phyloP scores from a whole-genome alignment of 2,329 filamentous ascomycete species.

The Elsinoe ampelina region DNA sequence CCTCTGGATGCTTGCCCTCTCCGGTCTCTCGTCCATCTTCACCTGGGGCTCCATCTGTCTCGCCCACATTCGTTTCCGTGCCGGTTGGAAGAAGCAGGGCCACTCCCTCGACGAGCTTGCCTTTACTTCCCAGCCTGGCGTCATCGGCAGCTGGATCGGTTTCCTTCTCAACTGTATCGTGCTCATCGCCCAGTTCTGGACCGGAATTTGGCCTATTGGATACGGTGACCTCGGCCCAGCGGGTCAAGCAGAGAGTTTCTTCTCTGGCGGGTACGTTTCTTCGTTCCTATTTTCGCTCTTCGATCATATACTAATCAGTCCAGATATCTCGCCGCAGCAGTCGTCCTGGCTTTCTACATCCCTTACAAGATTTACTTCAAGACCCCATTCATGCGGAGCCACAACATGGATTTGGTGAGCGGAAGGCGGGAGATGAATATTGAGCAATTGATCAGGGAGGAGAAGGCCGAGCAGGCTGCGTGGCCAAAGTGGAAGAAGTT shows the following conservation, averaged over 20 bases:
- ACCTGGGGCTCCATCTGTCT: slow-evolving; percentile 80
- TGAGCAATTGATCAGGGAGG: slow-evolving; percentile 9
- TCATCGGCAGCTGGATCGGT: slow-evolving; percentile 54
- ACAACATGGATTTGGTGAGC: slow-evolving; percentile 12
- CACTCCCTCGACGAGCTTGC: slow-evolving; percentile 58
- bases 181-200: slow-evolving; percentile 38
- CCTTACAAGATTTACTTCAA: slow-evolving; percentile 25
- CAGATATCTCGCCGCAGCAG: slow-evolving; percentile 26
- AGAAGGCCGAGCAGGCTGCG: slow-evolving; percentile 11
- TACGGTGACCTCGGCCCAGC: slow-evolving; percentile 18
- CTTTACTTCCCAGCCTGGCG: slow-evolving; percentile 51
- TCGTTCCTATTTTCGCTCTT: slow-evolving; percentile 10
- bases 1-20: slow-evolving; percentile 69
- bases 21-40: slow-evolving; percentile 64
- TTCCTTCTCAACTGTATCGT: slow-evolving; percentile 47
- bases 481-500: slow-evolving; percentile 13
- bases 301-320: slow-evolving; percentile 2
- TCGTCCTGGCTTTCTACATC: slow-evolving; percentile 27
- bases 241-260: slow-evolving; percentile 21
- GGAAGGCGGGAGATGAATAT: slow-evolving; percentile 12
- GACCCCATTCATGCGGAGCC: slow-evolving; percentile 14
- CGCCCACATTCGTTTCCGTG: slow-evolving; percentile 84
- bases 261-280: slow-evolving; percentile 16
- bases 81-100: slow-evolving; percentile 61
- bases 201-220: slow-evolving; percentile 18